Conservation (phyloP, 2,329 filamentous ascomycete genomes). For the Colletotrichum lentis region DNA sequence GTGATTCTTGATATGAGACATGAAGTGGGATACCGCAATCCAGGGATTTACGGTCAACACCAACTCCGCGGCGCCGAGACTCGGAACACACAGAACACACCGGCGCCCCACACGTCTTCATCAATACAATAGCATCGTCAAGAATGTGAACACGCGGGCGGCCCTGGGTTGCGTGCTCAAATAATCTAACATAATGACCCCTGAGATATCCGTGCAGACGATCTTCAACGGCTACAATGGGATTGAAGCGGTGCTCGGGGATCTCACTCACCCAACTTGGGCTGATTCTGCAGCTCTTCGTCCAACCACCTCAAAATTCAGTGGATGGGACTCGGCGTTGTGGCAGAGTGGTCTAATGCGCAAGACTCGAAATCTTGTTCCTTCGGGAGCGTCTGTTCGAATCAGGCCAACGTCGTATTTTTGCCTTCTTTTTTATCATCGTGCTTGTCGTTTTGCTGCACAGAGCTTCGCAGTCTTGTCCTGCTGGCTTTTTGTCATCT, state of each 20-base stretch:
- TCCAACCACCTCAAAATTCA: not conserved
- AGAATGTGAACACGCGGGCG: not conserved
- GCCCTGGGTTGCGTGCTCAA: not conserved
- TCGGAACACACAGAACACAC: not conserved
- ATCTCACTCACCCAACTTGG: too few relatives aligned
- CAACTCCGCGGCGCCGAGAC: not conserved
- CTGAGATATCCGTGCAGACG: not conserved
- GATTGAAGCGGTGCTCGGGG: too few relatives aligned
- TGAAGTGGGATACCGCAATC: too few relatives aligned
- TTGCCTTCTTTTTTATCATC: not conserved
- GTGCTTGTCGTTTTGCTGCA: not conserved
- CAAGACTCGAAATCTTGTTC: conserved; percentile 26
- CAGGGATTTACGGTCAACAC: too few relatives aligned
- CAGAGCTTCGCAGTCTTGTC: not conserved
- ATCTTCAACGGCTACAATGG: too few relatives aligned
- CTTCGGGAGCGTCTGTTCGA: conserved; percentile 25
- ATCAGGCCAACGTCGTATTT: conserved; percentile 24
- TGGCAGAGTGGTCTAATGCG: conserved; percentile 26
- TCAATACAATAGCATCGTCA: not conserved
- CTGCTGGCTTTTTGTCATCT: fast-evolving
- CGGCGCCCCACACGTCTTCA: not conserved
- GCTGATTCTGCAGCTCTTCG: too few relatives aligned
- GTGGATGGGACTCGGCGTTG: not conserved
- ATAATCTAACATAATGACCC: not conserved
- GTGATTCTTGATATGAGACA: too few relatives aligned